phyloP scores from a whole-genome alignment of 1,139 yeast species.

The Schizosaccharomyces versatilis region DNA sequence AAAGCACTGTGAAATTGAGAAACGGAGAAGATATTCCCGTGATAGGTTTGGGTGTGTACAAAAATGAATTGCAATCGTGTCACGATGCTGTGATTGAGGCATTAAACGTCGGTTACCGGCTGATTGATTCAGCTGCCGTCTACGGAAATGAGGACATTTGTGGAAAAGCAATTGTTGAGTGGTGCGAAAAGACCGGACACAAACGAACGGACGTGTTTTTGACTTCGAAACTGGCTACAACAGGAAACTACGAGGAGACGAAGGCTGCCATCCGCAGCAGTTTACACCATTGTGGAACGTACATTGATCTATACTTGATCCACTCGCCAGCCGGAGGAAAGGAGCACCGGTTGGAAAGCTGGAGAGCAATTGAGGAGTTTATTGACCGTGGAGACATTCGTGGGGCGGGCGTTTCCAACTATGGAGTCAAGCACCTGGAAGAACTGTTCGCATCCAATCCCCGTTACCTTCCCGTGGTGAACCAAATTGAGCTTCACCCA shows the following conservation, averaged over 20 bases:
- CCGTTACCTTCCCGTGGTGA: constrained; percentile 25
- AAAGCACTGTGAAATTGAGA: constrained; percentile 16
- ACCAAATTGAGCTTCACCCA: constrained; percentile 34
- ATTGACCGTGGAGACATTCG: constrained; percentile 20
- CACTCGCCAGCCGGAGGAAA: constrained; percentile 21
- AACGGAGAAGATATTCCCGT: constrained; percentile 30
- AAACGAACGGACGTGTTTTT: constrained; percentile 42
- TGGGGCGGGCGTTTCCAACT: constrained; percentile 27
- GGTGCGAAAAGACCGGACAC: constrained; percentile 27
- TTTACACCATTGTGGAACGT: constrained; percentile 29
- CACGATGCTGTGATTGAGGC: constrained; percentile 11
- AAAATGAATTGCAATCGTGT: constrained; percentile 12
- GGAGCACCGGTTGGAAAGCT: constrained; percentile 21
- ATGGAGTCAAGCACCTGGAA: constrained; percentile 23
- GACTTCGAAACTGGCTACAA: constrained; percentile 36
- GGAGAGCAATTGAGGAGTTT: constrained; percentile 26
- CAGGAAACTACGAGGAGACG: constrained; percentile 28
- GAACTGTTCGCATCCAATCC: constrained; percentile 22
- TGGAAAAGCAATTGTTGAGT: constrained; percentile 29
- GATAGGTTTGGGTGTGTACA: constrained; percentile 29
- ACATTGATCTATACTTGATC: constrained; percentile 26
- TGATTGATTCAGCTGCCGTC: constrained; percentile 29
- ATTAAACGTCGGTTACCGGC: constrained; percentile 14
- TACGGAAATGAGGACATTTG: constrained; percentile 33
- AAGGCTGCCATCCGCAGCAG: constrained; percentile 31